A percentile compares a stretch with the other conserved stretches of the same genome.
phyloP scores from a whole-genome alignment of 2,329 filamentous ascomycete genomes.

The Talaromyces islandicus region DNA sequence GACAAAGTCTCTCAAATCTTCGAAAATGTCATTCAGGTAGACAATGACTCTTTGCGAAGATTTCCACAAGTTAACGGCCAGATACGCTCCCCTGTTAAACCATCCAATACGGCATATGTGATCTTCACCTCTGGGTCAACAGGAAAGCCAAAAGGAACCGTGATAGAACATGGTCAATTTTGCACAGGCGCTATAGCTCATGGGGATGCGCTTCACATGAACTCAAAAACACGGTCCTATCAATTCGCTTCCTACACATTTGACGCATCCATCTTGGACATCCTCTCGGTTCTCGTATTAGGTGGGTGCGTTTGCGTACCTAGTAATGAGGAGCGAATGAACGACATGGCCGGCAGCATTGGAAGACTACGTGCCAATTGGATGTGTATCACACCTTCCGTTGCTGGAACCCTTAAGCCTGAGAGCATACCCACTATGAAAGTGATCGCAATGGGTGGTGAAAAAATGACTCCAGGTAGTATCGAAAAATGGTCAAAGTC shows the following conservation, averaged over 20 bases:
- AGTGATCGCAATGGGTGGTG: conserved; percentile 40
- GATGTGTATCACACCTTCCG: conserved; percentile 53
- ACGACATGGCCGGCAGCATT: conserved; percentile 43
- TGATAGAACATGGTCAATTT: conserved; percentile 56
- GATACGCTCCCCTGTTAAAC: conserved; percentile 13
- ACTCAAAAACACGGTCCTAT: conserved; percentile 51
- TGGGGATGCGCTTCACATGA: conserved; percentile 45
- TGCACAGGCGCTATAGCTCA: conserved; percentile 51
- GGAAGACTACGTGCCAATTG: conserved; percentile 38
- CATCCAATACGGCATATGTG: conserved; percentile 47
- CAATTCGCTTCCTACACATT: conserved; percentile 54
- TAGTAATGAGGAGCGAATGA: conserved; percentile 43
- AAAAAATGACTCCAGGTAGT: conserved; percentile 37
- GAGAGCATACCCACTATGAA: conserved; percentile 40
- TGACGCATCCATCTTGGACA: conserved; percentile 50
- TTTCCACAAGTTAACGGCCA: conserved; percentile 12
- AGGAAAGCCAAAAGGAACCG: conserved; percentile 54
- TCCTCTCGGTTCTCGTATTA: conserved; percentile 49
- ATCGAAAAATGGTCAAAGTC: conserved; percentile 40
- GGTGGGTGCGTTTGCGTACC: conserved; percentile 59
- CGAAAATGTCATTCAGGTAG: conserved; percentile 22
- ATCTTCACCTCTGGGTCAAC: conserved; percentile 57
- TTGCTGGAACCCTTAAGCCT: conserved; percentile 46
- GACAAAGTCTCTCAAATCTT: conserved; percentile 25
- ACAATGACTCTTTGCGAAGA: conserved; percentile 20